Percentiles rank a stretch among this genome's conserved stretches.
Conservation (phyloP, 2,329 filamentous ascomycete species). For the Conoideocrella luteorostrata region DNA sequence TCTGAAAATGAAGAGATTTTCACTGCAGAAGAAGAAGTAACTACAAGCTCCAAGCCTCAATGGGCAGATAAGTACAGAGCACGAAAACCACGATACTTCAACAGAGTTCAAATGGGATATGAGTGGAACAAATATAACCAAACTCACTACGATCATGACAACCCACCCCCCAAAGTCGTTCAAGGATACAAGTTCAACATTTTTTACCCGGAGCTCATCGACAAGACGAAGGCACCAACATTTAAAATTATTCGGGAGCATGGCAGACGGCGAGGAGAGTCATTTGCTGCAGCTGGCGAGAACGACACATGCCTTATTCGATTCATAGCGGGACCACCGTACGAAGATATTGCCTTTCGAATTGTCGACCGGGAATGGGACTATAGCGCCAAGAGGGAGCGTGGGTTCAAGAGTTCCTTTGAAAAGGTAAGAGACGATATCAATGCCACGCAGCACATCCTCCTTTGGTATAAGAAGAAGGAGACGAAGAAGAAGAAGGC, state of each 20-base stretch:
- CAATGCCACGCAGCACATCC: slow-evolving; percentile 9
- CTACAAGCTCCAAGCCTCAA: slow-evolving; percentile 52
- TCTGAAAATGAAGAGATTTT: slow-evolving; percentile 96
- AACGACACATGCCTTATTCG: slow-evolving; percentile 96
- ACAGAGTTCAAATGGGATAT: slow-evolving; percentile 96
- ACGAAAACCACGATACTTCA: slow-evolving; percentile 94
- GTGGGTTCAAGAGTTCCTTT: slow-evolving; percentile 93
- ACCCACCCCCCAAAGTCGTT: slow-evolving; percentile 94
- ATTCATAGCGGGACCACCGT: slow-evolving; percentile 91
- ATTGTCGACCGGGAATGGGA: slow-evolving; percentile 99
- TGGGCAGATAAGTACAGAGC: slow-evolving; percentile 84
- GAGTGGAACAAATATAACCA: slow-evolving; percentile 99
- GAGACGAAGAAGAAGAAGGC: too few relatives aligned
- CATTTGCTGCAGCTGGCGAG: slow-evolving; percentile 86
- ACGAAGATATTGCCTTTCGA: slow-evolving; percentile 93
- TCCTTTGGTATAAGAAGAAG: too few relatives aligned
- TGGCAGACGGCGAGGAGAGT: slow-evolving; percentile 82
- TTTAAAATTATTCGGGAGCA: slow-evolving; percentile 94
- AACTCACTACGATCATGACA: slow-evolving; percentile 98
- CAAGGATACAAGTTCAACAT: slow-evolving; percentile 99
- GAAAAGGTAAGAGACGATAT: slow-evolving; percentile 67
- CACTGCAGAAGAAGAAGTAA: slow-evolving; percentile 76
- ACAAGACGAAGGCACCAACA: slow-evolving; percentile 89
- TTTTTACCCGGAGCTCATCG: slow-evolving; percentile 95
- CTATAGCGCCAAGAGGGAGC: slow-evolving; percentile 89